phyloP scores from a whole-genome alignment of 2,329 filamentous ascomycete genomes.

The Aspergillus persii region DNA sequence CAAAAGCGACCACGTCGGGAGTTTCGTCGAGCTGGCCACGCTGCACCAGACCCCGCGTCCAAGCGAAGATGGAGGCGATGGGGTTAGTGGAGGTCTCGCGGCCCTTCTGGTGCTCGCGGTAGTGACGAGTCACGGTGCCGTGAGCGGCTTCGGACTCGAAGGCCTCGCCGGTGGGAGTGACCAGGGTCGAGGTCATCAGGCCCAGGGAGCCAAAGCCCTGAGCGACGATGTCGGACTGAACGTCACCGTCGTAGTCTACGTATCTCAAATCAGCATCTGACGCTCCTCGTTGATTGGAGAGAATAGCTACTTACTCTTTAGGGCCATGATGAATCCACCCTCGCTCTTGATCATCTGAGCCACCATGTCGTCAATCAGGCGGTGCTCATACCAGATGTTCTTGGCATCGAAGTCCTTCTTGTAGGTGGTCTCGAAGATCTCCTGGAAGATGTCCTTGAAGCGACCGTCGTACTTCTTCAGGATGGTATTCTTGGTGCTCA shows the following conservation, averaged over 20 bases:
- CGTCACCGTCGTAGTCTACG: slow-evolving; percentile 95
- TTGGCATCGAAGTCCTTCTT: slow-evolving; percentile 84
- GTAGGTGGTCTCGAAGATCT: slow-evolving; percentile 86
- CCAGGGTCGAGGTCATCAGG: slow-evolving; percentile 96
- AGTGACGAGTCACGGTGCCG: slow-evolving; percentile 97
- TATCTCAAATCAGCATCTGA: slow-evolving; percentile 10
- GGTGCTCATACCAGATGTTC: slow-evolving; percentile 98
- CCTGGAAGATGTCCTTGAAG: slow-evolving; percentile 99
- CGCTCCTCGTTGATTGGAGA: background rate
- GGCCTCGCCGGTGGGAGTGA: slow-evolving; percentile 93
- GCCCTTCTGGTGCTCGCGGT: slow-evolving; percentile 98
- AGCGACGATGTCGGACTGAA: slow-evolving; percentile 96
- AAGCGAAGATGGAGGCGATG: slow-evolving; percentile 98
- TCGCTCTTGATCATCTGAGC: slow-evolving; percentile 99
- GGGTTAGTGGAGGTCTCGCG: slow-evolving; percentile 97
- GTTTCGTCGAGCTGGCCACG: slow-evolving; percentile 89
- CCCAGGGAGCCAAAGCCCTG: slow-evolving; percentile 98
- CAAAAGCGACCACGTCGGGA: slow-evolving; percentile 88
- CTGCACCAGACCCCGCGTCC: slow-evolving; percentile 92
- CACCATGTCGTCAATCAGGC: slow-evolving; percentile 99
- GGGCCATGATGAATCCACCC: slow-evolving; percentile 93
- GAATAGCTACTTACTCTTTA: slow-evolving; percentile 72
- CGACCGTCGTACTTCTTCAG: slow-evolving; percentile 97
- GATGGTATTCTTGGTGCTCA: slow-evolving; percentile 99
- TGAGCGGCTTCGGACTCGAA: slow-evolving; percentile 98